Evolutionary conservation across 345 rosid genomes (phyloP), one percentile per base, ranked within the genome.

Genomic region (Ceriops tagal): DNA sequence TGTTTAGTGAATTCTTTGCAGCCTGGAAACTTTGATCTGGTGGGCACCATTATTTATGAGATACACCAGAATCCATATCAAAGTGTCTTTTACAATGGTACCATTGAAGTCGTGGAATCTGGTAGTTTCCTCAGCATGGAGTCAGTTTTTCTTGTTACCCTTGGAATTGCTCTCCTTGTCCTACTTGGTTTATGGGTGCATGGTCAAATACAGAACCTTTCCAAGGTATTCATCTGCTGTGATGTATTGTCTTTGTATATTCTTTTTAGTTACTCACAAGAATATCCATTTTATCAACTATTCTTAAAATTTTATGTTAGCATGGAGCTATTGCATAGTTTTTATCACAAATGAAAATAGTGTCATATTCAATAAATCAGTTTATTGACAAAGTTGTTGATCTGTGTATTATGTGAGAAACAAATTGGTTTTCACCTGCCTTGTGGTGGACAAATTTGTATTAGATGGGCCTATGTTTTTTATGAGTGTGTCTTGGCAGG

Each of bases 21-120:
- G 99, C 84, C 96, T 28, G 99, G 99, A 68, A 87, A 78, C 46
- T 95, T 92, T 79, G 99, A 95, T 85, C 89, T 95, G 15, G 99
- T 92, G 67, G 99, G 93, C 46, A 83, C 89, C 51, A 83, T 95
- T 62, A 47, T 90, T 27, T 95, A 88, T 61, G 92, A 92, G 75
- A 83, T 95, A 56, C 92, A 88, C 80, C 91, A 88, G 76, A 83
- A 87, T 57, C 91, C 92, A 28, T 92, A 84, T 78, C 89, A 88
- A 69, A 95, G 78, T 78, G 80, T 79, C 27, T 92, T 90, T 78
- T 89, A 86, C 74, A 95, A 92, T 73, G 96, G 93, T 70, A 90
- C 99, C 73, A 74, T 95, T 19, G 99, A 95, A 84, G 96, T 92
- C 69, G 81, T 89, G 62, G 99, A 95, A 73, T 76, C 83, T 39